Evolutionary conservation across 1,284 basidiomycete genomes (phyloP), one percentile per base, ranked within the genome.

Genomic region (Apiotrichum montevideense): DNA sequence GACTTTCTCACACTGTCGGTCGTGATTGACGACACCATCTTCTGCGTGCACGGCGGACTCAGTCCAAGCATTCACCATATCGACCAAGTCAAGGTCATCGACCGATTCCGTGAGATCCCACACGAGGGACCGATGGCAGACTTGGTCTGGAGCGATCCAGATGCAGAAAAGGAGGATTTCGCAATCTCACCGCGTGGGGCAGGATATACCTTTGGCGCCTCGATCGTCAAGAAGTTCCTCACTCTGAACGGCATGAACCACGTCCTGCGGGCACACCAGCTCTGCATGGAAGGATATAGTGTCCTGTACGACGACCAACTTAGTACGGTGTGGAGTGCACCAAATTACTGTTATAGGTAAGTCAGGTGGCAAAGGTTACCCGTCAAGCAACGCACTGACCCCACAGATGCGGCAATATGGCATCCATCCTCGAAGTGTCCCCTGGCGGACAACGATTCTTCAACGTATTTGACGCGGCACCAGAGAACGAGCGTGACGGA

Each of bases 121-220:
- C 96, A 98, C 71, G 96, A 99, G 78, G 96, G 96, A 1, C 95
- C 96, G 4, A 98, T 99, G 93, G 95, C 95, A n/a, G 96, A 99
- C 80, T 82, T 99, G 32, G 96, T 99, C 2, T 99, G 96, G 96
- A 97, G 93, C 46, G 96, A 99, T 81, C 96, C 96, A 35, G 96
- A 99, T 79, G 87, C 92, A 46, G 95, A 98, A 75, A 98, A 98
- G 75, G 95, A 98, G 74, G 96, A 98, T 71, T 98, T 98, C 75
- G 95, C 95, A 43, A 98, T 98, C 76, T 96, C 92, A 56, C 95
- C 96, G 51, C 84, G 93, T 63, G 96, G 96, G 48, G 96, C 96
- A 3, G 96, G 96, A 2, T 99, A 98, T 77, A 99, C 96, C 0
- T 99, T 99, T 75, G 96, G 96, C 56, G 90, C 93, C 1, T 90